A percentile compares a stretch with the other conserved stretches of the same genome.
These are phyloP conservation scores for Musa beccarii DNA, from an alignment of 176 grass and related monocot genomes.

Conservation along the genomic window DNA sequence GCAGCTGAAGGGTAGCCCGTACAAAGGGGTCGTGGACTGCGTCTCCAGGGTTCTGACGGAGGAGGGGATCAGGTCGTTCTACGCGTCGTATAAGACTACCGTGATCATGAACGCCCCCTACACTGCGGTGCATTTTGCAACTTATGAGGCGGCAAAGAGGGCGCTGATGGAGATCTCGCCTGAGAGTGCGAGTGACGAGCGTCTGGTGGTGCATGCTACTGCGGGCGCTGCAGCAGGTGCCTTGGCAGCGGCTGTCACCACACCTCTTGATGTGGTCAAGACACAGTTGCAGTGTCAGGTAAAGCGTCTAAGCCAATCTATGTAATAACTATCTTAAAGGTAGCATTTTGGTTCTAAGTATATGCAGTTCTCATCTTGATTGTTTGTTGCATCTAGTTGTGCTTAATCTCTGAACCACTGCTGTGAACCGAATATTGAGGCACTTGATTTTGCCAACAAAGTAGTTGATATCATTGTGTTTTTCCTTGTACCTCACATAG, in stretches of 20 bases:
- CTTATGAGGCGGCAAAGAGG: constrained; percentile 11
- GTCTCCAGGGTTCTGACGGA: constrained; percentile 1
- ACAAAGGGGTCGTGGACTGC: constrained; percentile 1
- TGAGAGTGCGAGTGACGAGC: neutral
- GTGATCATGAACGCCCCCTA: constrained; percentile 9
- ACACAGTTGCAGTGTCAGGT: constrained; percentile 2
- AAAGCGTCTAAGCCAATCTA: neutral
- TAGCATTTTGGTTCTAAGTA: too few relatives aligned
- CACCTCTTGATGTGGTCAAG: constrained; percentile 9
- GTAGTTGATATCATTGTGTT: too few relatives aligned
- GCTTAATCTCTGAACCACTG: too few relatives aligned
- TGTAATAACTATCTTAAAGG: too few relatives aligned
- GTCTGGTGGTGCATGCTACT: constrained; percentile 6
- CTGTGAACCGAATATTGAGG: too few relatives aligned
- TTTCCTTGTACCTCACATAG: too few relatives aligned
- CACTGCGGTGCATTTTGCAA: constrained; percentile 4
- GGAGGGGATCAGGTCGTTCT: constrained; percentile 4
- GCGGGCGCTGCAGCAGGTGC: constrained; percentile 7
- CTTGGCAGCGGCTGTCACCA: constrained; percentile 9
- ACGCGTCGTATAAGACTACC: constrained; percentile 4
- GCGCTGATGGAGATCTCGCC: constrained; percentile 2
- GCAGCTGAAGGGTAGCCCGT: constrained; percentile 1
- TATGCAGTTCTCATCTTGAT: too few relatives aligned
- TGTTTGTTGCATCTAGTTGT: too few relatives aligned
- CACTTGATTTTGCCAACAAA: too few relatives aligned